Evolutionary conservation across 1,284 basidiomycete species (phyloP), one percentile per base, ranked within the genome.

Genomic region (Xerocomus tenax): DNA sequence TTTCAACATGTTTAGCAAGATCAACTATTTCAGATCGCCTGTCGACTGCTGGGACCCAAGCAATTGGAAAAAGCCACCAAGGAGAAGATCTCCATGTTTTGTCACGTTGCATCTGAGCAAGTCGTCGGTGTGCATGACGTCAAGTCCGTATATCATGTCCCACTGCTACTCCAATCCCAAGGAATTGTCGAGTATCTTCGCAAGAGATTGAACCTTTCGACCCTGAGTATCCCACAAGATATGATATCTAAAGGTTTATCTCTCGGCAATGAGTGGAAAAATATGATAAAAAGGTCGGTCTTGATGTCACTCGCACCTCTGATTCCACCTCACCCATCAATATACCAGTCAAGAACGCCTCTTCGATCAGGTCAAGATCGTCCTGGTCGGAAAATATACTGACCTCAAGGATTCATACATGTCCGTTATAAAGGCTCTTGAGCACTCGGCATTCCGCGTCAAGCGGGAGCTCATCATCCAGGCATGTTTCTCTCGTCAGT

Each of bases 71-170:
- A 79, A 3, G 77, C 87, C 0, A 95, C 95, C 40, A 96, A 94
- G 71, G 79, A 86, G 62, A 98, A 98, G 69, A 94, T 98, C 42
- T 93, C 91, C 56, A 98, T 98, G 94, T 98, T 98, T 78, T 98
- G 95, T 70, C 96, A 98, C 65, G 95, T 98, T 56, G 76, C 82
- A 1, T 78, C 88, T 5, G 87, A 93, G 62, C 96, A 98, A 69
- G 96, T 98, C 36, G 78, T 98, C 51, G 95, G 92, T 50, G 91
- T 98, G 12, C 95, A 98, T 69, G 93, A 98, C 64, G 91, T 98
- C 36, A 83, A 85, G 7, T 97, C 94, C 18, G 92, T 98, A 30
- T 99, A 99, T 70, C 95, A 98, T 64, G 95, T 98, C 28, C 96
- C 96, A 1, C 77, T 98, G 7, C 77, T 98, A 8, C 79, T 99